A percentile compares a stretch with the other conserved stretches of the same genome.
Conservation (phyloP, 768 basidiomycete species). For the Clitopilus passeckerianus region DNA sequence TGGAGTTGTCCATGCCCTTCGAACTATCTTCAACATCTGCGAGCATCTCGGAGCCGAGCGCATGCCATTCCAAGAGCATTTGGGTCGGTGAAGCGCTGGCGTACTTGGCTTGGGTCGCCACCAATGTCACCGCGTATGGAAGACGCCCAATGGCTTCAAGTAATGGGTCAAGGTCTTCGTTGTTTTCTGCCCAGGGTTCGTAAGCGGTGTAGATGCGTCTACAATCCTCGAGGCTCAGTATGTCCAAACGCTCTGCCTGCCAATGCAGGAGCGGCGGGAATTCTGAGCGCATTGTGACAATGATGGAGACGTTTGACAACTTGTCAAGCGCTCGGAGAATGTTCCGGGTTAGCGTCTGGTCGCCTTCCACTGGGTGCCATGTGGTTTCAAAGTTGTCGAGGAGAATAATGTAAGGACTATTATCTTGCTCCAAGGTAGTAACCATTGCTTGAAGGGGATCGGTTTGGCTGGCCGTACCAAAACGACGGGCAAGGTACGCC, state of each 20-base stretch:
- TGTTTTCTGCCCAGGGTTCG: neutral
- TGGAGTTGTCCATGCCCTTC: neutral
- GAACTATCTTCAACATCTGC: neutral
- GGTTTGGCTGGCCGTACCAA: neutral
- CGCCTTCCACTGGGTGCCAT: neutral
- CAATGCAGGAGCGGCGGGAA: neutral
- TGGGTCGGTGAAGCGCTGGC: neutral
- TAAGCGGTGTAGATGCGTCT: neutral
- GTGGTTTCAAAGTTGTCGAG: conserved; percentile 1
- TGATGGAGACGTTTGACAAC: neutral
- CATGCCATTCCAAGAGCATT: neutral
- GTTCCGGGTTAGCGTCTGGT: neutral
- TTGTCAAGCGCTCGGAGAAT: neutral
- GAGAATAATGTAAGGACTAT: neutral
- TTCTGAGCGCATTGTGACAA: neutral
- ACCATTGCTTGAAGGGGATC: neutral
- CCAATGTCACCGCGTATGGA: neutral
- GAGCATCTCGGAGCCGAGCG: neutral
- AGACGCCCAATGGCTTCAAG: neutral
- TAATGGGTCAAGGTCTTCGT: neutral
- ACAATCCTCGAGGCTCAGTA: neutral
- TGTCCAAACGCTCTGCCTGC: neutral
- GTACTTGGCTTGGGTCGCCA: neutral
- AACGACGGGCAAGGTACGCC: neutral
- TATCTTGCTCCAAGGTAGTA: neutral